Evolutionary conservation across 306 rosid genomes (phyloP).

Genomic region (Hylodesmum podocarpum): DNA sequence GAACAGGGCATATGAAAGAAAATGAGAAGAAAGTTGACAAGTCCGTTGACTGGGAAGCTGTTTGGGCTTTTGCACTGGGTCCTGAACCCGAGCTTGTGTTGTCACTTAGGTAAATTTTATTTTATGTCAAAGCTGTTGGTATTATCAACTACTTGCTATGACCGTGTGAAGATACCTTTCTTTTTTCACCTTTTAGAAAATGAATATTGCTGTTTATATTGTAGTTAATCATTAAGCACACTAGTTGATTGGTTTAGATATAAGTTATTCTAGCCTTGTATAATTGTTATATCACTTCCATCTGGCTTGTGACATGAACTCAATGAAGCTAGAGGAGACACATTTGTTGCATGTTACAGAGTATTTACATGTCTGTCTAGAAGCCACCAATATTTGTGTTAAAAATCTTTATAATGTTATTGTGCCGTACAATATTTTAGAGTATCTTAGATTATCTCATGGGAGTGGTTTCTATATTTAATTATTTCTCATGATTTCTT

Average conservation of each 20-base stretch:
- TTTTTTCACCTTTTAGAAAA: background rate
- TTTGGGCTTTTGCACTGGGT: conserved; percentile 94
- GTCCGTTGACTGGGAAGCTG: conserved; percentile 78
- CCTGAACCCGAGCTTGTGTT: conserved; percentile 95
- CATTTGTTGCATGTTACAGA: background rate
- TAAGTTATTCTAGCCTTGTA: background rate
- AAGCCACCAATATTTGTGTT: background rate
- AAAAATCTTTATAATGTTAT: background rate
- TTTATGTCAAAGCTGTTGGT: conserved; percentile 28
- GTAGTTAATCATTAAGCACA: conserved; percentile 8
- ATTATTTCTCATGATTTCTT: background rate
- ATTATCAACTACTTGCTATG: conserved; percentile 7
- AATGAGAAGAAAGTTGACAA: conserved; percentile 41
- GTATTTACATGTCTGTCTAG: background rate
- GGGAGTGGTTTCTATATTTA: background rate
- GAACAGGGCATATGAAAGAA: conserved; percentile 41
- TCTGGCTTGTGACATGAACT: background rate
- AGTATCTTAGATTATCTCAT: background rate
- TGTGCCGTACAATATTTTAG: background rate
- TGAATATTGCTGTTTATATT: conserved; percentile 3
- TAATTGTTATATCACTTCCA: background rate
- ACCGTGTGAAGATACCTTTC: background rate
- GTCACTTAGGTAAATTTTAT: conserved; percentile 67
- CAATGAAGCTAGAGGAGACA: background rate
- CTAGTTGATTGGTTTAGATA: background rate